Conservation (phyloP, 306 rosid species). For the Acmispon strigosus region DNA sequence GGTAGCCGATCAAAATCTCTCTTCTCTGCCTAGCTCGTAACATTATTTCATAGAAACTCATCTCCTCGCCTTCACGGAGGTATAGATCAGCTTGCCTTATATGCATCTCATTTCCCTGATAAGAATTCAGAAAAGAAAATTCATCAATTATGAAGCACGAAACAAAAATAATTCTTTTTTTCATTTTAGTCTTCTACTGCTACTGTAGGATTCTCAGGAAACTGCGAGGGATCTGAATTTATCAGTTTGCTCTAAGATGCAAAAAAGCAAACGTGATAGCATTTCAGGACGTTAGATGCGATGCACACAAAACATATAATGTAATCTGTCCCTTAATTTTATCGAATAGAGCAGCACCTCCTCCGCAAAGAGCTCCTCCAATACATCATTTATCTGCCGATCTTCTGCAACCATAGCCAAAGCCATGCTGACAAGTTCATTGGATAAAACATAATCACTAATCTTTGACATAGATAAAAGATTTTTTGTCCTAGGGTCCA, state of each 20-base stretch:
- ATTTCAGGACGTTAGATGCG: neutral
- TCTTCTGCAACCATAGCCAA: constrained; percentile 94
- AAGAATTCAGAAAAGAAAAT: neutral
- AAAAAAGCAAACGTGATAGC: neutral
- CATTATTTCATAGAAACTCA: constrained; percentile 76
- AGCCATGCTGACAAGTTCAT: constrained; percentile 97
- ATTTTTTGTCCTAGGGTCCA: constrained; percentile 93
- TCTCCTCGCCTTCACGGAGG: constrained; percentile 63
- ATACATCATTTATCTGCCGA: constrained; percentile 78
- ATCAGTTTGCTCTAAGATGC: constrained; percentile 8
- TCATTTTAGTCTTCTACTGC: neutral
- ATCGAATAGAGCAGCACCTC: constrained; percentile 46
- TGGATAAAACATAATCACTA: constrained; percentile 87
- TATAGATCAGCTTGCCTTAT: constrained; percentile 78
- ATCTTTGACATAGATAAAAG: constrained; percentile 80
- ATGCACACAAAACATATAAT: constrained; percentile 13
- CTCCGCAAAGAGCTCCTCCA: constrained; percentile 90
- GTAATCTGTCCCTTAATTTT: neutral
- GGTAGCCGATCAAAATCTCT: constrained; percentile 81
- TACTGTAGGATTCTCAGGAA: neutral
- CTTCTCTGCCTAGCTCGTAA: constrained; percentile 69
- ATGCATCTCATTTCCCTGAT: constrained; percentile 86
- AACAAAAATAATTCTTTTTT: neutral
- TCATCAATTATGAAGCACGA: neutral
- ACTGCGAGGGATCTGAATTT: neutral